phyloP scores from a whole-genome alignment of 257 asterid genomes.

The Eustoma russellianum region DNA sequence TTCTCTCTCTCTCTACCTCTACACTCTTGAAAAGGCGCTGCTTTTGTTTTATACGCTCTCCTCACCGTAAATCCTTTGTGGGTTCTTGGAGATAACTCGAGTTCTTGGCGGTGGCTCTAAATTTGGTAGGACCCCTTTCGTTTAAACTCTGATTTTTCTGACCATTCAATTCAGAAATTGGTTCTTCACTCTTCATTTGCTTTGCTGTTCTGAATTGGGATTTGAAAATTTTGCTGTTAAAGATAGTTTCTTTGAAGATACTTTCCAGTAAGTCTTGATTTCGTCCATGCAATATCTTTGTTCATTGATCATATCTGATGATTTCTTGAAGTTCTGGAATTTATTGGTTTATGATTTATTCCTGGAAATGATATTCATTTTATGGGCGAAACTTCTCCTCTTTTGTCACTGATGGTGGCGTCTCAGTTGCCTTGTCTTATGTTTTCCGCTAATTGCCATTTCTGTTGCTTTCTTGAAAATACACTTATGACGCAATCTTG shows the following conservation, averaged over 20 bases:
- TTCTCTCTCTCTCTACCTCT: conserved; percentile 9
- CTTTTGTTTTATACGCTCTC: conserved; percentile 1
- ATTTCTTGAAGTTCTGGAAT: not conserved
- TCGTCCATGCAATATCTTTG: conserved; percentile 40
- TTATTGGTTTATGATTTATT: not conserved
- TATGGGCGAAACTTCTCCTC: no score
- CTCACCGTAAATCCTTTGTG: conserved; percentile 1
- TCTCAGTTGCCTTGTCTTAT: not conserved
- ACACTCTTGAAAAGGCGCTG: conserved; percentile 2
- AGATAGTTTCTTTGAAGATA: not conserved
- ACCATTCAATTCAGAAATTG: not conserved
- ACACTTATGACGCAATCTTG: conserved; percentile 10
- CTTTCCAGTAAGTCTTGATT: conserved; percentile 4
- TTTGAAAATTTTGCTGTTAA: conserved; percentile 1
- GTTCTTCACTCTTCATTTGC: not conserved
- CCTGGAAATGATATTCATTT: not conserved
- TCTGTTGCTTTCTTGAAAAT: conserved; percentile 11
- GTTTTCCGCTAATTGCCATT: conserved; percentile 7
- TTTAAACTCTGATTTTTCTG: conserved; percentile 7
- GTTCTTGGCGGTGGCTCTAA: conserved; percentile 18
- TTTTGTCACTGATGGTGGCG: no score
- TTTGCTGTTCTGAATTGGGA: conserved; percentile 15
- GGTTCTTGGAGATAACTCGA: conserved; percentile 12
- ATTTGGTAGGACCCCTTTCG: conserved; percentile 24
- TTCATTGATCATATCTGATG: conserved; percentile 1